These are phyloP conservation scores for Aspergillus candidus DNA, from an alignment of 2,329 filamentous ascomycete species.

Conservation along the genomic window DNA sequence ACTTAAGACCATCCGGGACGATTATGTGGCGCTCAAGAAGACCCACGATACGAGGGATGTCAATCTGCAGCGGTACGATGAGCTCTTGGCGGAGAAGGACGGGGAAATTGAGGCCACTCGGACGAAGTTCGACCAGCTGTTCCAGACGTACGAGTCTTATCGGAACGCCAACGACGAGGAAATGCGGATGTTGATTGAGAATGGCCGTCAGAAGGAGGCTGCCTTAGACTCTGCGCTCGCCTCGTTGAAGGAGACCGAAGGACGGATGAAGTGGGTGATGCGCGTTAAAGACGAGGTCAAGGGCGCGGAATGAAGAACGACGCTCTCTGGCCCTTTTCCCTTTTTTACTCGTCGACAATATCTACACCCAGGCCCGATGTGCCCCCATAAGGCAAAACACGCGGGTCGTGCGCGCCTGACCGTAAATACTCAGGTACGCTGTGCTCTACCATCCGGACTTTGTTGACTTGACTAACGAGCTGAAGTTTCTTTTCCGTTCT, in stretches of 20 bases:
- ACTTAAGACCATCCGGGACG: conserved; percentile 33
- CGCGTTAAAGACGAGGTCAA: conserved; percentile 34
- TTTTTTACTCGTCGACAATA: not conserved
- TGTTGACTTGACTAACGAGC: too few relatives aligned
- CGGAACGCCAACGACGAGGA: conserved; percentile 37
- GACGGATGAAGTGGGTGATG: conserved; percentile 46
- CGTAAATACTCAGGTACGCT: too few relatives aligned
- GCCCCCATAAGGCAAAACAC: not conserved
- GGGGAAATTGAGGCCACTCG: conserved; percentile 37
- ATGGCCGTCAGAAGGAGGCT: conserved; percentile 23
- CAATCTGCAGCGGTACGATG: conserved; percentile 37
- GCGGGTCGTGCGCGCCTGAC: not conserved
- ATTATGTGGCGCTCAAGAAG: conserved; percentile 29
- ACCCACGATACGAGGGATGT: conserved; percentile 33
- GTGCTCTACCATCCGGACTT: too few relatives aligned
- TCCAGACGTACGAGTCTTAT: conserved; percentile 37
- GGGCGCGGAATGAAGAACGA: conserved; percentile 18
- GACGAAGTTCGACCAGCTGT: conserved; percentile 36
- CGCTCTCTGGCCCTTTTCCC: conserved; percentile 1
- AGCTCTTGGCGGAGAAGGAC: conserved; percentile 42
- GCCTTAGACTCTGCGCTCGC: conserved; percentile 33
- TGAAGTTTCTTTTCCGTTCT: too few relatives aligned
- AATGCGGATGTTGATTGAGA: conserved; percentile 29
- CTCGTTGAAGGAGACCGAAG: conserved; percentile 38
- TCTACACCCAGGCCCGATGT: too few relatives aligned